A percentile compares a stretch with the other conserved stretches of the same genome.
Conservation (phyloP, 441 rosid species). For the Theobroma grandiflorum region DNA sequence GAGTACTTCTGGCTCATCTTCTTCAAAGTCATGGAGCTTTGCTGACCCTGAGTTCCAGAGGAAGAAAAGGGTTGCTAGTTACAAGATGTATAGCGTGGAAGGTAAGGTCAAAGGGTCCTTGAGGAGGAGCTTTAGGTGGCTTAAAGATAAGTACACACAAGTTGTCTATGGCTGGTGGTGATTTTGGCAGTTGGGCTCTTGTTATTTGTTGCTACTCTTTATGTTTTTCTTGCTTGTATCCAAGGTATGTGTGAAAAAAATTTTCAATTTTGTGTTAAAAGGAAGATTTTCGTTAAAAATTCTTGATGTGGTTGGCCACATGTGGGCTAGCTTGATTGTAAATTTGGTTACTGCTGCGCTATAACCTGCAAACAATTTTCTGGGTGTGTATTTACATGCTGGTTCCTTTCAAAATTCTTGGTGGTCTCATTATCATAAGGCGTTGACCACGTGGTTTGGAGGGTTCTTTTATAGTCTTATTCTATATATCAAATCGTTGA, state of each 20-base stretch:
- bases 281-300: conserved; percentile 1
- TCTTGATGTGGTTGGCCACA: conserved; percentile 9
- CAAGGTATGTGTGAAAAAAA: conserved; percentile 26
- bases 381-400: not conserved
- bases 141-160: conserved; percentile 72
- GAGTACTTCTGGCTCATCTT: conserved; percentile 48
- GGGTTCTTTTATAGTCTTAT: not conserved
- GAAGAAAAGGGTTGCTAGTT: conserved; percentile 91
- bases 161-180: conserved; percentile 88
- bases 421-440: not conserved
- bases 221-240: conserved; percentile 24
- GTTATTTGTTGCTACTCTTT: not conserved
- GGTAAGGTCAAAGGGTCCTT: conserved; percentile 84
- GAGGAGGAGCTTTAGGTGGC: conserved; percentile 85
- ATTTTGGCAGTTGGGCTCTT: conserved; percentile 21
- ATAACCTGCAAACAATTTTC: not conserved
- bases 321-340: conserved; percentile 20
- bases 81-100: conserved; percentile 84
- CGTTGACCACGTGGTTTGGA: not conserved
- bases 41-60: conserved; percentile 81
- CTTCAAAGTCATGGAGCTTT: conserved; percentile 63
- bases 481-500: not conserved
- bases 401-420: conserved; percentile 1
- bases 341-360: conserved; percentile 13
- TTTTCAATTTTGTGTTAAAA: not conserved